phyloP scores from a whole-genome alignment of 495 filamentous ascomycete genomes.

The Tuber calosporum region DNA sequence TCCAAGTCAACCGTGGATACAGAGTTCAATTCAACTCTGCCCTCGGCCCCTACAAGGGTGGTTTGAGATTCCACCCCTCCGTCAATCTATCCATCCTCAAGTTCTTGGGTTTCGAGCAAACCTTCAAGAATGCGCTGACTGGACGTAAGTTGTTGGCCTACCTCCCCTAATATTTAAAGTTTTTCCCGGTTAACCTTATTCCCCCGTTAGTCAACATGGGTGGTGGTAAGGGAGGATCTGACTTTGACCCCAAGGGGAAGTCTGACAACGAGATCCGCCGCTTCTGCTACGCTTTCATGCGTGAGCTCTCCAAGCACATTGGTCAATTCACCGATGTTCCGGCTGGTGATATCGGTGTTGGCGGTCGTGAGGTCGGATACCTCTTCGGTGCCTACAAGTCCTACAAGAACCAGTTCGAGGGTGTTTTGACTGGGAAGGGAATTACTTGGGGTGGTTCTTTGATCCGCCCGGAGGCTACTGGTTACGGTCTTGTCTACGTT shows the following conservation, averaged over 20 bases:
- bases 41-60: slow-evolving; percentile 96
- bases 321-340: slow-evolving; percentile 93
- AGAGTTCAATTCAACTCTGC: slow-evolving; percentile 99
- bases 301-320: slow-evolving; percentile 87
- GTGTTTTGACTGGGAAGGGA: slow-evolving; percentile 93
- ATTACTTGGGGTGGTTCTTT: slow-evolving; percentile 83
- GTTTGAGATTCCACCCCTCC: slow-evolving; percentile 87
- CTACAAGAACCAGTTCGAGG: slow-evolving; percentile 83
- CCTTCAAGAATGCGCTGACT: slow-evolving; percentile 99
- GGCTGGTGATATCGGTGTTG: slow-evolving; percentile 90
- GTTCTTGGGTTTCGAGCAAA: slow-evolving; percentile 98
- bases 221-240: slow-evolving; percentile 94
- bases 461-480: slow-evolving; percentile 95
- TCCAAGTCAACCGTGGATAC: slow-evolving; percentile 93
- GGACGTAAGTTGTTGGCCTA: slow-evolving; percentile 58
- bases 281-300: slow-evolving; percentile 96
- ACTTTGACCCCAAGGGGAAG: slow-evolving; percentile 99
- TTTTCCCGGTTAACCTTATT: slow-evolving; percentile 19
- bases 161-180: neutral
- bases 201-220: slow-evolving; percentile 74
- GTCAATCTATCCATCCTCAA: slow-evolving; percentile 98
- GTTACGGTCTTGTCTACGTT: slow-evolving; percentile 86
- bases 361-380: slow-evolving; percentile 82
- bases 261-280: slow-evolving; percentile 93
- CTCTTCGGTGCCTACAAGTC: slow-evolving; percentile 94